Conservation (phyloP, 2,329 filamentous ascomycete species). For the Colletotrichum navitas region DNA sequence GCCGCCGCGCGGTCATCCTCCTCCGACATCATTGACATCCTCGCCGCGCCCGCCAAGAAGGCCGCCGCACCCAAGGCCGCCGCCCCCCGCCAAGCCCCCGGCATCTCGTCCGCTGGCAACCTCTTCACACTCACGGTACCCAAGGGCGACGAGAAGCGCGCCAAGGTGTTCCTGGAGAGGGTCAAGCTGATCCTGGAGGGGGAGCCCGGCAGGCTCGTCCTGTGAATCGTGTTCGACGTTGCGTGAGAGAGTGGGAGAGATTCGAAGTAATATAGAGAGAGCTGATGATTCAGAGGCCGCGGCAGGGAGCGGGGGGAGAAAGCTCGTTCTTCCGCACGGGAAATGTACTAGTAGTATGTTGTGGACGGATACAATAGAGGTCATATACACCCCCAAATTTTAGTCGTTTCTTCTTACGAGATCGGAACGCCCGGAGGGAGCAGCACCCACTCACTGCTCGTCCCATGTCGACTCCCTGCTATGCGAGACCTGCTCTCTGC, state of each 20-base stretch:
- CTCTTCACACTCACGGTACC: constrained; percentile 86
- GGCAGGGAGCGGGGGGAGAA: neutral
- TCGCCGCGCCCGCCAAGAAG: constrained; percentile 62
- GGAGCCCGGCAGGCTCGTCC: constrained; percentile 81
- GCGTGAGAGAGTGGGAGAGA: constrained; percentile 10
- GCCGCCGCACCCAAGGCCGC: constrained; percentile 44
- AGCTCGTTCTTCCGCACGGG: constrained; percentile 6
- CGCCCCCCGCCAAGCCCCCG: constrained; percentile 51
- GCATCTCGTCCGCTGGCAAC: constrained; percentile 72
- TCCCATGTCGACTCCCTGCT: neutral
- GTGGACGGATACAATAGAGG: constrained; percentile 35
- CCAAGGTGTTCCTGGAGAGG: constrained; percentile 84
- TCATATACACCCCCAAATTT: constrained; percentile 22
- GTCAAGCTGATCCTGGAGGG: constrained; percentile 87
- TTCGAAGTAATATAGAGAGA: constrained; percentile 3
- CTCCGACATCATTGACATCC: constrained; percentile 85
- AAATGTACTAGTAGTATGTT: constrained; percentile 40
- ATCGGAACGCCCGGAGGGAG: neutral
- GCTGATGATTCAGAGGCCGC: constrained; percentile 28
- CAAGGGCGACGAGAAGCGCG: constrained; percentile 84
- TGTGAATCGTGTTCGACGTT: constrained; percentile 55
- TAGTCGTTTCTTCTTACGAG: neutral
- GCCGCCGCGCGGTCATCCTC: constrained; percentile 50
- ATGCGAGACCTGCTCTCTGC: neutral
- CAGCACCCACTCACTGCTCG: neutral